A percentile compares a stretch with the other conserved stretches of the same genome.
Conservation (phyloP, 208 protist genomes). For the Phytomonas francai region DNA sequence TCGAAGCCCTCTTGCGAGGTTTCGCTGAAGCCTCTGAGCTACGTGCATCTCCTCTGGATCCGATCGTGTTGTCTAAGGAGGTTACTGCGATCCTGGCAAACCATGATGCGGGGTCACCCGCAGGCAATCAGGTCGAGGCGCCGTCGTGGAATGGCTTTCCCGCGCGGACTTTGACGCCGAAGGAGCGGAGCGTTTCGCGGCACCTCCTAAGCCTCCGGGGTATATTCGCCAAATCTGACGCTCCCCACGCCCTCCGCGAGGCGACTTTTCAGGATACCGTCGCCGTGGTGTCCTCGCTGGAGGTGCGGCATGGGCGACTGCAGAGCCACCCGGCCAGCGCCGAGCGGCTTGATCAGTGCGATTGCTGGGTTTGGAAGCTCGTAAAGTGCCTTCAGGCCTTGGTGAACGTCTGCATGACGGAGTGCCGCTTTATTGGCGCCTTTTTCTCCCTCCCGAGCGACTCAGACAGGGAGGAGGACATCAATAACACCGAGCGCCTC, state of each 20-base stretch:
- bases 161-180: constrained; percentile 29
- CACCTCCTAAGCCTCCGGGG: constrained; percentile 43
- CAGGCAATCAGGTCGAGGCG: constrained; percentile 39
- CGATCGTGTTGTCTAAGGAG: constrained; percentile 55
- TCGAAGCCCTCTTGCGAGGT: constrained; percentile 24
- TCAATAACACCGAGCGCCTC: constrained; percentile 42
- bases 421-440: constrained; percentile 73
- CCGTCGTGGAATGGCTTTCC: constrained; percentile 31
- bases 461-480: constrained; percentile 36
- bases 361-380: constrained; percentile 67
- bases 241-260: constrained; percentile 21
- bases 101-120: constrained; percentile 45
- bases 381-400: constrained; percentile 36
- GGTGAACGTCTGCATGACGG: constrained; percentile 43
- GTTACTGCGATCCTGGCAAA: constrained; percentile 46
- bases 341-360: constrained; percentile 32
- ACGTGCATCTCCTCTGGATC: constrained; percentile 44
- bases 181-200: constrained; percentile 69
- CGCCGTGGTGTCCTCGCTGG: constrained; percentile 31
- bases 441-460: constrained; percentile 66
- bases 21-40: constrained; percentile 38
- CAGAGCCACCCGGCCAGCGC: constrained; percentile 22
- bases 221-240: constrained; percentile 12
- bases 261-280: constrained; percentile 59
- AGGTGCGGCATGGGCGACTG: constrained; percentile 38